Percentiles rank a stretch among this genome's conserved stretches.
Conservation (phyloP, 305 asterid genomes). For the Fraxinus greggii region DNA sequence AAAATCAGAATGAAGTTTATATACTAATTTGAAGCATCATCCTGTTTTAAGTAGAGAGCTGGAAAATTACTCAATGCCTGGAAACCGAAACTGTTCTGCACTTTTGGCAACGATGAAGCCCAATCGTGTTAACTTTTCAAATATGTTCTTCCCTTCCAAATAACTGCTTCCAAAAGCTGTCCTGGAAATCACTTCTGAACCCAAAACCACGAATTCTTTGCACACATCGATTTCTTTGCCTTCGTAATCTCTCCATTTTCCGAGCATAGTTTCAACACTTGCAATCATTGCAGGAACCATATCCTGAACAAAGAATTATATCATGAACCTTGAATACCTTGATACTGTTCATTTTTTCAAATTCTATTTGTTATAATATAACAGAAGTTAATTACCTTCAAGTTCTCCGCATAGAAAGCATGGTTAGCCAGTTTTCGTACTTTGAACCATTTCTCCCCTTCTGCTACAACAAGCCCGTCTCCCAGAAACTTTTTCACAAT, state of each 20-base stretch:
- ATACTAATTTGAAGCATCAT: not conserved
- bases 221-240: constrained; percentile 40
- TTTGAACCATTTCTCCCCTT: constrained; percentile 55
- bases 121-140: constrained; percentile 33
- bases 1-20: not conserved
- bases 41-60: not conserved
- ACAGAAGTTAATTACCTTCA: constrained; percentile 38
- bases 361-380: not conserved
- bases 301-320: constrained; percentile 27
- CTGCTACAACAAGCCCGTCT: constrained; percentile 45
- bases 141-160: constrained; percentile 42
- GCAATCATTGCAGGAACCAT: constrained; percentile 59
- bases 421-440: constrained; percentile 58
- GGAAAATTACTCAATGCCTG: constrained; percentile 30
- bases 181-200: constrained; percentile 46
- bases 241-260: constrained; percentile 34
- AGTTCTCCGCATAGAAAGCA: constrained; percentile 59
- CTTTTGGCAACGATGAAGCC: constrained; percentile 22
- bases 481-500: constrained; percentile 44
- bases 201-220: constrained; percentile 29
- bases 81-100: constrained; percentile 22
- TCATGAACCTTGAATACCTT: not conserved
- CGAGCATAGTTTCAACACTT: constrained; percentile 43
- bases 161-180: constrained; percentile 58
- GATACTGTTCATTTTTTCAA: not conserved